These are phyloP conservation scores for bread wheat (Triticum aestivum) DNA, from an alignment of 176 grass and related monocot genomes.

Conservation along the genomic window IWGSC_CS_RefSeq_v2.1 NC_057802.1:359144870-359145369, in stretches of 20 bases:
- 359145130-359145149: neutral
- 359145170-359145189: conserved; percentile 4
- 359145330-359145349: neutral
- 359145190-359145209: conserved; percentile 69
- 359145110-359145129: neutral
- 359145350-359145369: conserved; percentile 57
- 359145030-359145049: conserved; percentile 7
- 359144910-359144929: neutral
- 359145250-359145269: conserved; percentile 80
- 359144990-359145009: neutral
- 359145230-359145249: conserved; percentile 56
- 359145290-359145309: neutral
- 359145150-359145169: conserved; percentile 45
- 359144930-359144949: neutral
- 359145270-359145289: neutral
- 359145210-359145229: conserved; percentile 60
- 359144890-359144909: neutral
- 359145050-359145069: neutral
- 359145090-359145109: neutral
- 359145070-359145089: neutral
- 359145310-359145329: neutral
- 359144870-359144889: neutral
- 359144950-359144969: neutral
- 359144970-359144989: neutral
- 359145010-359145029: neutral